Evolutionary conservation across 2,329 filamentous ascomycete species (phyloP), one percentile per base, ranked within the genome.

Genomic region (Nemania sp.): DNA sequence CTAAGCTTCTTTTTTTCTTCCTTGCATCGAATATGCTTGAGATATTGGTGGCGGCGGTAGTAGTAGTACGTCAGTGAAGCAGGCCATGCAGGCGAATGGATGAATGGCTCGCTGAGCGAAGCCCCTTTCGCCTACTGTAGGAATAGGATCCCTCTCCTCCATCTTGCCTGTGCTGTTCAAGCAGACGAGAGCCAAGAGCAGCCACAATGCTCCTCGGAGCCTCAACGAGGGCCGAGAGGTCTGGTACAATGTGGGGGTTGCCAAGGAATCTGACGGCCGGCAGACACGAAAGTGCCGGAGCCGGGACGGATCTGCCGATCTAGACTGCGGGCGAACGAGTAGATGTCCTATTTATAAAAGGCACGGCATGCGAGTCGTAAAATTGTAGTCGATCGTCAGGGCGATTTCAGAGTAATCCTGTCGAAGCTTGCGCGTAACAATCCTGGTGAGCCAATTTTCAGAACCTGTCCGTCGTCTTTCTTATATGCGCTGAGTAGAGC

Each of bases 281-380:
- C 25, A 4, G 7, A 29, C 25, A 29, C 25, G 25, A 29, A 29
- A 29, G 25, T 43, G 40, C 45, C 47, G 47, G 18, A 42, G 42
- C 32, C 40, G 58, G 57, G 32, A 59, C 55, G 32, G 18, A 32
- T 17, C 29, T n/a, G 47, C 48, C 12, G 59, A 60, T 67, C 25
- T 29, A 29, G 4, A 29, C 25, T 29, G n/a, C n/a, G n/a, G n/a
- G n/a, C n/a, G n/a, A 29, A 29, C 25, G 25, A 7, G 7, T 29
- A 4, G 60, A 7, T 7, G 7, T 29, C 25, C 6, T 46, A 50
- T 56, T 56, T 56, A 35, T 46, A 56, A 56, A 49, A 39, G 17
- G 17, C n/a, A 49, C 45, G 54, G 47, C 50, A 15, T 39, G 39
- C 54, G 47, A 50, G 20, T 9, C 47, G 37, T 11, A 5, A 29